Conservation (phyloP, 2,329 filamentous ascomycete genomes). For the Monilinia aucupariae region DNA sequence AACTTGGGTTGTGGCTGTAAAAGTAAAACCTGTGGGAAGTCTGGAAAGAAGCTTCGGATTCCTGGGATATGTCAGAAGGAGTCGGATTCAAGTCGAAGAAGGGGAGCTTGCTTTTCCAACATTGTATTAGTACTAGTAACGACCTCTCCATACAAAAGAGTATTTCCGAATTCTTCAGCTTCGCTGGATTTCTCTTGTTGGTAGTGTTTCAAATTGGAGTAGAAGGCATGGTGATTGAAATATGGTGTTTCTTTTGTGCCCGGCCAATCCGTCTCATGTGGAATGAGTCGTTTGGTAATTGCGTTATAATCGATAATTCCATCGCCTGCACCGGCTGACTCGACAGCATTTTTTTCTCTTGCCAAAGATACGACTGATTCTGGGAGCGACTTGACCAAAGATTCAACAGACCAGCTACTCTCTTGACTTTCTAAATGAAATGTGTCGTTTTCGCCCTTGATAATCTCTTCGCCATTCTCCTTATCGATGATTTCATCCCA, state of each 20-base stretch:
- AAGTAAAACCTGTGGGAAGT: constrained; percentile 80
- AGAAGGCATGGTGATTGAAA: constrained; percentile 81
- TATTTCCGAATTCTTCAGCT: constrained; percentile 65
- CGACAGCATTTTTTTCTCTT: constrained; percentile 35
- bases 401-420: constrained; percentile 53
- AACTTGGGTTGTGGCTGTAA: constrained; percentile 80
- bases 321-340: constrained; percentile 40
- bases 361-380: constrained; percentile 19
- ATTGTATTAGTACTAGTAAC: constrained; percentile 92
- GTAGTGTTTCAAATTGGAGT: constrained; percentile 63
- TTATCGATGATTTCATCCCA: constrained; percentile 63
- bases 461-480: constrained; percentile 62
- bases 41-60: constrained; percentile 72
- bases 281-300: constrained; percentile 66
- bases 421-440: constrained; percentile 70
- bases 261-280: constrained; percentile 65
- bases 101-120: constrained; percentile 65
- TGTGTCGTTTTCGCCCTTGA: constrained; percentile 75
- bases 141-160: constrained; percentile 82
- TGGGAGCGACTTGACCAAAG: constrained; percentile 49
- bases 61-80: constrained; percentile 38
- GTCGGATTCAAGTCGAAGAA: constrained; percentile 1
- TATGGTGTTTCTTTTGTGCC: constrained; percentile 69
- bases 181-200: constrained; percentile 49
- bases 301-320: constrained; percentile 70